Conservation (phyloP, 2,329 filamentous ascomycete genomes). For the Cladobotryum protrusum region DNA sequence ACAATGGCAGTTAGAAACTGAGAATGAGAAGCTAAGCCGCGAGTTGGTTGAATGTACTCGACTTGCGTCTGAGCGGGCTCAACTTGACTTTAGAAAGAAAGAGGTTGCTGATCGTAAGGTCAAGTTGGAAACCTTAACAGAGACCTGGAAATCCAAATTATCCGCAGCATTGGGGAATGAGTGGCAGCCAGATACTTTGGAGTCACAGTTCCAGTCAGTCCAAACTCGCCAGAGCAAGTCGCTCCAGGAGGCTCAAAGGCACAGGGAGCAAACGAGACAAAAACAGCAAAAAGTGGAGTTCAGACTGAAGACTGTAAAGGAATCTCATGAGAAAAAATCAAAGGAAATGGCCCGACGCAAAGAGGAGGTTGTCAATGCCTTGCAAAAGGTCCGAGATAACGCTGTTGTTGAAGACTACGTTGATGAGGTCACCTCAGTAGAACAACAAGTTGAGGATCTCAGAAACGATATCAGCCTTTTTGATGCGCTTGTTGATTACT, state of each 20-base stretch:
- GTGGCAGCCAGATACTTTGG: slow-evolving; percentile 67
- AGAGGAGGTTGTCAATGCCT: slow-evolving; percentile 44
- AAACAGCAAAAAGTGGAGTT: slow-evolving; percentile 74
- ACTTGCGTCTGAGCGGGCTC: slow-evolving; percentile 74
- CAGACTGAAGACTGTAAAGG: slow-evolving; percentile 58
- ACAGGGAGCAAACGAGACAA: slow-evolving; percentile 63
- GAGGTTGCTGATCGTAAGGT: slow-evolving; percentile 68
- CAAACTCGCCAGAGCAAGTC: slow-evolving; percentile 51
- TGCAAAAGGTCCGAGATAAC: slow-evolving; percentile 38
- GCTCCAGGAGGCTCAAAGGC: slow-evolving; percentile 59
- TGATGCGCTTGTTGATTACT: slow-evolving; percentile 65
- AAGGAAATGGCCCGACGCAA: slow-evolving; percentile 58
- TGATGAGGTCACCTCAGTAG: slow-evolving; percentile 44
- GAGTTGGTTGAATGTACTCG: slow-evolving; percentile 80
- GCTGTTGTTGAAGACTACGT: slow-evolving; percentile 49
- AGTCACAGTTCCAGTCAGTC: slow-evolving; percentile 60
- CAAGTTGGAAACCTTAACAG: slow-evolving; percentile 70
- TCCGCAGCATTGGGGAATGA: slow-evolving; percentile 53
- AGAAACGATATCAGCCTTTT: slow-evolving; percentile 64
- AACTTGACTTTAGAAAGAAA: slow-evolving; percentile 76
- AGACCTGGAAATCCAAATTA: slow-evolving; percentile 68
- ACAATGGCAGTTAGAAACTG: slow-evolving; percentile 63
- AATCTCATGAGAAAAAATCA: slow-evolving; percentile 58
- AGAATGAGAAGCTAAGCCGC: slow-evolving; percentile 64
- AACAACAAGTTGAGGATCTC: slow-evolving; percentile 53